Conservation (phyloP, 2,329 filamentous ascomycete species). For the Colletotrichum gigasporum region DNA sequence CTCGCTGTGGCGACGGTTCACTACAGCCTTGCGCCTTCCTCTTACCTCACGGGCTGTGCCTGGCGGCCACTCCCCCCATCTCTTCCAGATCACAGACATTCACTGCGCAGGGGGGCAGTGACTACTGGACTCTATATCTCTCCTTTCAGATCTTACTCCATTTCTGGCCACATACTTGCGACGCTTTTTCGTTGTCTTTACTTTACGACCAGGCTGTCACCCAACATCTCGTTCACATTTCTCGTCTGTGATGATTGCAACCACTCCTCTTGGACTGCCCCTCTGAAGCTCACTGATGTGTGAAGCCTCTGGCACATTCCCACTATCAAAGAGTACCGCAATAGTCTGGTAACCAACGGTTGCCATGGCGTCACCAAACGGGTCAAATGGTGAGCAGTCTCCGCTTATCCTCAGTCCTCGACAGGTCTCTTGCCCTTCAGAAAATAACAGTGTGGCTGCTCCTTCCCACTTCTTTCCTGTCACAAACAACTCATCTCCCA, state of each 20-base stretch:
- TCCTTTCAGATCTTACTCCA: neutral
- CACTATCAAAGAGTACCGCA: neutral
- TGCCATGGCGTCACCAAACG: slow-evolving; percentile 32
- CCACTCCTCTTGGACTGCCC: slow-evolving; percentile 1
- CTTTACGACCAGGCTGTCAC: neutral
- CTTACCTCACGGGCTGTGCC: neutral
- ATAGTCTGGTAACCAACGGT: neutral
- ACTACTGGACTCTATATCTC: neutral
- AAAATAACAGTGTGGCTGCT: neutral
- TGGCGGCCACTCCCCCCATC: neutral
- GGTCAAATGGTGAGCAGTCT: slow-evolving; percentile 27
- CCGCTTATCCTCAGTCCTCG: neutral
- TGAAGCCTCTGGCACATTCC: neutral
- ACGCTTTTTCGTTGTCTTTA: neutral
- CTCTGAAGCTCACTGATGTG: slow-evolving; percentile 11
- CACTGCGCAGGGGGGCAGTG: neutral
- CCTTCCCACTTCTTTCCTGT: neutral
- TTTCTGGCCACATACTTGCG: neutral
- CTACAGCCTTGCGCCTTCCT: slow-evolving; percentile 11
- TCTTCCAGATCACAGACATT: neutral
- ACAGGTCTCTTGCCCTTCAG: neutral
- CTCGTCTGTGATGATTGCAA: slow-evolving; percentile 29
- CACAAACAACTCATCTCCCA: neutral
- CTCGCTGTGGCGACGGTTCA: neutral
- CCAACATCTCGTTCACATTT: neutral